Base-by-base conservation (phyloP, 2,329 filamentous ascomycete species). In the Stachybotrys chartarum region DNA sequence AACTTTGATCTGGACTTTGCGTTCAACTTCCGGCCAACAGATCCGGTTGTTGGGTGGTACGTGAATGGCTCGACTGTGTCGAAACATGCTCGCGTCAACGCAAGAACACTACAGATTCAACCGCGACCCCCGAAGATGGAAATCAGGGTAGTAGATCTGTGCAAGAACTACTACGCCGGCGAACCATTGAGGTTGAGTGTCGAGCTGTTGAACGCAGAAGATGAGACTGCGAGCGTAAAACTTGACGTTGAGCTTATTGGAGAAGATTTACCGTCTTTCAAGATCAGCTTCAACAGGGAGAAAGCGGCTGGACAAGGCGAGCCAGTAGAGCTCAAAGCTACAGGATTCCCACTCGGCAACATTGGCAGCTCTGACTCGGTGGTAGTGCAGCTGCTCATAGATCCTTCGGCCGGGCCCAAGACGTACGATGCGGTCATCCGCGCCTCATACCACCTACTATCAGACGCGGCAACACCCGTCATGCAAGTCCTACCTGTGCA, bases 71-170 rank as follows among this genome's bases (percentile, higher is more conserved):
- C 72, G 14, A 66, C 69, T 0, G 77, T 71, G 53, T 78, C 77
- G 56, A 75, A 72, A 31, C 68, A 82, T 18, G 70, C 77, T 31
- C 76, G 83, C 8, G 61, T 71, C 11, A 75, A 80, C 50, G 72
- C 81, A 8, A 76, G 81, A 39, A 74, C 75, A 2, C 81, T 96
- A 55, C 86, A 83, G 55, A 85, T 99, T 30, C 78, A 91, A 54
- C 93, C 94, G 1, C 89, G 95, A 60, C 94, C 93, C 31, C 94
- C 94, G 0, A 97, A 97, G 71, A 84, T 99, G 75, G 85, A 90
- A 62, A 83, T 99, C 50, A 80, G 75, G 30, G 73, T 90, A 10
- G 75, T 82, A 2, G 79, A 83, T 46, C 71, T 86, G 7, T 76
- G 80, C 55, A 79, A 83, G 12, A 86, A 91, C 54, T 95, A 93